phyloP scores from a whole-genome alignment of 2,329 filamentous ascomycete genomes.

The Alternaria panax region DNA sequence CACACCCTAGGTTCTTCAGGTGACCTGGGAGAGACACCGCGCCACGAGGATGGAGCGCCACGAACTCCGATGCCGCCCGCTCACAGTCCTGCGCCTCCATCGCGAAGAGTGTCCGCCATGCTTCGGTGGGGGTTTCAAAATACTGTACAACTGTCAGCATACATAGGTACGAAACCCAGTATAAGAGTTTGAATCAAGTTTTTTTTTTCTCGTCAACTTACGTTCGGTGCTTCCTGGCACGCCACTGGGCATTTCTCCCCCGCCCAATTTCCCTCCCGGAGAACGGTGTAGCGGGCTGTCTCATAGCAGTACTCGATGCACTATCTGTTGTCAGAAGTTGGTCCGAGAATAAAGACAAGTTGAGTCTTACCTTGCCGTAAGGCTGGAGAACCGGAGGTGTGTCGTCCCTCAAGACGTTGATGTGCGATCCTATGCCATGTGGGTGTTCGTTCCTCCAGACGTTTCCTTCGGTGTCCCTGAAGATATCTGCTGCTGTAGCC shows the following conservation, averaged over 20 bases:
- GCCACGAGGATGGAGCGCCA: not conserved
- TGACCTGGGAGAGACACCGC: not conserved
- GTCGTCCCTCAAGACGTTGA: not conserved
- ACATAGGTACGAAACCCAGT: not conserved
- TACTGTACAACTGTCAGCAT: not conserved
- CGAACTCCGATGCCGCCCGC: not conserved
- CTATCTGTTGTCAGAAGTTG: not conserved
- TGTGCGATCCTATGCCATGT: not conserved
- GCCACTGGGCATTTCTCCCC: not conserved
- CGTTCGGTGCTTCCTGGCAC: not conserved
- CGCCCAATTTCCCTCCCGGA: not conserved
- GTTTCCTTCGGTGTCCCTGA: not conserved
- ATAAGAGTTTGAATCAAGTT: not conserved
- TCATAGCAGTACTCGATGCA: not conserved
- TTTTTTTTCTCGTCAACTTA: not conserved
- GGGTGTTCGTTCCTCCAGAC: not conserved
- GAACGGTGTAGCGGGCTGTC: not conserved
- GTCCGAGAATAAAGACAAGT: not conserved
- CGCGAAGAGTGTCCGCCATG: not conserved
- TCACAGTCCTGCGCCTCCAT: not conserved
- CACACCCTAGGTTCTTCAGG: not conserved
- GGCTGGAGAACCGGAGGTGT: no score
- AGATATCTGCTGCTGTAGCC: not conserved
- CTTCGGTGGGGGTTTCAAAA: not conserved
- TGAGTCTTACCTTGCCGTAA: not conserved